Base-by-base conservation (phyloP, 2,329 filamentous ascomycete genomes). In the Aspergillus eucalypticola region DNA sequence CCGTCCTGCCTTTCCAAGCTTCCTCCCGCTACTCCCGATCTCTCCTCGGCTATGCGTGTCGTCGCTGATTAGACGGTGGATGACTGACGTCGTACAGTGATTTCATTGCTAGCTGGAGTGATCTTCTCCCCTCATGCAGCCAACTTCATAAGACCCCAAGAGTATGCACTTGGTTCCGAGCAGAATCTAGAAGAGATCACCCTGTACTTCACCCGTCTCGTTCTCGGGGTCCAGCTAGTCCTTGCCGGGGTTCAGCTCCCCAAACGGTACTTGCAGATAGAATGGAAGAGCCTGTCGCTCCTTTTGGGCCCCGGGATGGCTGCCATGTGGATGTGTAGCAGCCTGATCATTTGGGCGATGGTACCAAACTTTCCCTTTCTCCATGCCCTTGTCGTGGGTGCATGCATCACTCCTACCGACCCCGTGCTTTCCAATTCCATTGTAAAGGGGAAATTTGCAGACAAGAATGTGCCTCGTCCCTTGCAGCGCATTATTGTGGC, bases 351-450 rank as follows among this genome's bases (percentile, higher is more conserved):
- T 48, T 96, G 88, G 87, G 89, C 76, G 0, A 76, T 96, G 62
- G 86, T 93, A 1, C 90, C 91, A 0, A 78, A 86, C 53, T 79
- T 94, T 15, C 81, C 81, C 29, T 90, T 95, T 64, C 81, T 96
- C 2, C 89, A 95, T 66, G 90, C 93, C 0, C 81, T 96, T 10
- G 90, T 88, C 15, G 81, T 96, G 10, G 92, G 88, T 1, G 90
- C 92, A 0, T 96, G 92, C 70, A 87, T 97, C n/a, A 95, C 93
- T 2, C 93, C 92, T 0, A 96, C 93, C 0, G 93, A 97, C 69
- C 93, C 93, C 0, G 87, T 96, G 1, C 76, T 96, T 39, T 94
- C 90, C 15, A 94, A 95, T 64, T 90, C 90, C 2, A 96, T 96
- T 59, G 91, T 96, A 49, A 96, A 96, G 79, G 92, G 92, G 32